Base-by-base conservation (phyloP, 179 eudicot species). In the Nepenthes alata region DNA sequence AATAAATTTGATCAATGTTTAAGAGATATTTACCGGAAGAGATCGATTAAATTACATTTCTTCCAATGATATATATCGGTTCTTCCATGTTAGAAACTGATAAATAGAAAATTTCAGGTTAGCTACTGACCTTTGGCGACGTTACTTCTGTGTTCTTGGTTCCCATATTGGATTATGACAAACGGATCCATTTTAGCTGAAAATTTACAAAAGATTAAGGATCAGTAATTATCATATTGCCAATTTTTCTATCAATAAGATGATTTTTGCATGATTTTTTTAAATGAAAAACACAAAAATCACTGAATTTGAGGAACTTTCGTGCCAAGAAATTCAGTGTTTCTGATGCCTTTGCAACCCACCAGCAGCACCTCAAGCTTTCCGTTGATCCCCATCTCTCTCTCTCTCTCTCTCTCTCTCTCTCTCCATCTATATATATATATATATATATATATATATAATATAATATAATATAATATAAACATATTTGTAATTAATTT, bases 321-420 rank as follows among this genome's bases (percentile, higher is more conserved):
- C 49, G 34, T 64, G 64, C 74, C 58, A 54, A 37, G 38, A 11
- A 14, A 34, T 16, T 67, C 63, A 2, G 61, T 67, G 16, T 62
- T 58, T 51, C 55, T 57, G 38, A 72, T 51, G 49, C 66, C 67
- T 36, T 67, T 8, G 16, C 63, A 70, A 3, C 62, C 57, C 54
- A 67, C 68, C 67, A 72, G 25, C 38, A 62, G 35, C 38, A 67
- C 68, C 64, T 72, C 68, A 11, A 72, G 59, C 13, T 4, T 67
- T 1, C 71, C 71, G 10, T 37, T 53, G 25, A 25, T 25, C 25
- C 25, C 25, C 25, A 25, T 25, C 0, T 25, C 25, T 25, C 25
- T 25, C 25, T 25, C 25, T 25, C 25, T 25, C 25, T 0, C 25
- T 25, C 25, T 25, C 25, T 25, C 1, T 25, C 25, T 16, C 25